Conservation (phyloP, 192 early-diverging fungal genomes). For the Entomortierella chlamydospora region DNA sequence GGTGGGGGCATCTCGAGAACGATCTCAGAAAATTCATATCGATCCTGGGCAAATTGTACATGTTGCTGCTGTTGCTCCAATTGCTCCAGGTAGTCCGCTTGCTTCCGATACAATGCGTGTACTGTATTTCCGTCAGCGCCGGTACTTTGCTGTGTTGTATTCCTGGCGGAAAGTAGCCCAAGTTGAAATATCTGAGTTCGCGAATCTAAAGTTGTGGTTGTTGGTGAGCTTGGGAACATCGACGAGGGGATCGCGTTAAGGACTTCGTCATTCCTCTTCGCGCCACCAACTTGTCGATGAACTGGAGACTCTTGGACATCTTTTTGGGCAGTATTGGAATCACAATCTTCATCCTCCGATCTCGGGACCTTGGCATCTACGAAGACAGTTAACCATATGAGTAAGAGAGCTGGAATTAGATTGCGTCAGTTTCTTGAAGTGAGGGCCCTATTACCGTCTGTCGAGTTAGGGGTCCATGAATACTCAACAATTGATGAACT, state of each 20-base stretch:
- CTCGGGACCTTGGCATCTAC: neutral
- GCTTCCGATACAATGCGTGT: no score
- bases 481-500: neutral
- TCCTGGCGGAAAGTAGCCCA: no score
- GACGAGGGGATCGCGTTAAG: no score
- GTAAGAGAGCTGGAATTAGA: neutral
- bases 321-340: neutral
- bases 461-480: neutral
- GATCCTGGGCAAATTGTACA: no score
- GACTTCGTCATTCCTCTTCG: neutral
- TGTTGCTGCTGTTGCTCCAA: no score
- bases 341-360: neutral
- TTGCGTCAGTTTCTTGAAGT: no score
- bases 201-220: no score
- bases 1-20: neutral
- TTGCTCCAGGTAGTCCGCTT: no score
- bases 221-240: no score
- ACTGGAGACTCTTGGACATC: neutral
- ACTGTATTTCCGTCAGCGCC: no score
- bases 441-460: neutral
- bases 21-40: neutral
- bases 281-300: neutral
- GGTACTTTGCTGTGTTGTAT: no score
- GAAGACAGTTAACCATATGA: neutral
- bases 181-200: no score